A percentile compares a stretch with the other conserved stretches of the same genome.
phyloP scores from a whole-genome alignment of 257 asterid species.

The Scutellaria baicalensis region DNA sequence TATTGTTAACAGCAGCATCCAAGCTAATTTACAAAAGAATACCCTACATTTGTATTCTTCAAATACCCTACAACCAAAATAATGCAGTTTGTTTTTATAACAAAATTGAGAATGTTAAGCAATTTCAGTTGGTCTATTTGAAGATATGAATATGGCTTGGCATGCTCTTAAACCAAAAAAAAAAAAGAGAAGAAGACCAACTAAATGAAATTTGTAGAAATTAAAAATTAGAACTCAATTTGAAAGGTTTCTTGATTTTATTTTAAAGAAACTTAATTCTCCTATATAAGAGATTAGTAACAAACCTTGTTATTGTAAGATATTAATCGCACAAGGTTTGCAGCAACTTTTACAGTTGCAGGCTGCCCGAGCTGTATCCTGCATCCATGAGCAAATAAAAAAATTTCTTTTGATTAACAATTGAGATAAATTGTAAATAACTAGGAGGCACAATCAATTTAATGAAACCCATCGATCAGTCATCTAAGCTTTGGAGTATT shows the following conservation, averaged over 20 bases:
- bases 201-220: neutral
- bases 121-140: neutral
- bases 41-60: neutral
- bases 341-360: slow-evolving; percentile 84
- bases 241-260: too few species aligned
- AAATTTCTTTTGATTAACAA: neutral
- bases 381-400: slow-evolving; percentile 23
- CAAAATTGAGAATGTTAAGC: neutral
- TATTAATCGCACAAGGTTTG: slow-evolving; percentile 62
- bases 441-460: neutral
- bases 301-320: slow-evolving; percentile 83
- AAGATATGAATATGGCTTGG: neutral
- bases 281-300: neutral
- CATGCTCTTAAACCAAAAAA: neutral
- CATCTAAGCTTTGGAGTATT: neutral
- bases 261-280: neutral
- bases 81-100: neutral
- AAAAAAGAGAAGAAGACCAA: neutral
- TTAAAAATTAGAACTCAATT: neutral
- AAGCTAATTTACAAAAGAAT: neutral
- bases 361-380: slow-evolving; percentile 95
- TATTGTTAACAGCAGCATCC: neutral
- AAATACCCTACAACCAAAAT: neutral
- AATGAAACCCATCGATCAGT: neutral
- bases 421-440: neutral